Base-by-base conservation (phyloP, 2,329 filamentous ascomycete genomes). In the Neopestalotiopsis sp. region DNA sequence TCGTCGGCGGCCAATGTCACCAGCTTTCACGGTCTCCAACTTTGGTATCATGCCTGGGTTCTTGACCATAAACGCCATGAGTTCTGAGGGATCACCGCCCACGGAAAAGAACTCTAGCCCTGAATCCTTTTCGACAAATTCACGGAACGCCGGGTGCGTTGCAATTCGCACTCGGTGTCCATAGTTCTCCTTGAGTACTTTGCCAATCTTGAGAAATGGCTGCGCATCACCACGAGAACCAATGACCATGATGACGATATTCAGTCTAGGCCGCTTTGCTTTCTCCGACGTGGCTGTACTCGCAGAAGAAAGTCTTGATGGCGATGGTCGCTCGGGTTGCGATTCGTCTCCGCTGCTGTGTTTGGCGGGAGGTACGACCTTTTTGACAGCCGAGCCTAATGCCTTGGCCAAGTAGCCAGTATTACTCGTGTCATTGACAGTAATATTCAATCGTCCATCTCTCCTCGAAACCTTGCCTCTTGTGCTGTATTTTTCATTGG, bases 51-150 rank as follows among this genome's bases (percentile, higher is more conserved):
- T 84, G 4, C 92, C 92, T 0, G 89, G 92, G 74, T 95, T 94
- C 81, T 94, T 94, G 42, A 95, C 92, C 93, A 96, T 95, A 78
- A 94, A 95, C 0, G 92, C 91, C 93, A 95, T 95, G 1, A 96
- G 83, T 78, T 95, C 92, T 0, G 91, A 89, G 1, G 93, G 93
- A 73, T 95, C 90, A 1, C 93, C 93, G 1, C 93, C 93, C 1
- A 95, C 88, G 1, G 89, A 91, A 79, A 95, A 95, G 81, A 95
- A 95, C 73, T 95, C 93, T 0, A 95, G 84, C 0, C 90, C 91
- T 0, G 85, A 90, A 71, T 94, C 91, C 63, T 91, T 86, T 74
- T 93, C 87, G 1, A 95, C 88, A 73, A 95, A 94, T 0, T 93
- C 88, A 62, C 89, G 89, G 78, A 95, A 95, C 0, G 89, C 89